Evolutionary conservation across 306 rosid species (phyloP).

Genomic region (Senna siamea): DNA sequence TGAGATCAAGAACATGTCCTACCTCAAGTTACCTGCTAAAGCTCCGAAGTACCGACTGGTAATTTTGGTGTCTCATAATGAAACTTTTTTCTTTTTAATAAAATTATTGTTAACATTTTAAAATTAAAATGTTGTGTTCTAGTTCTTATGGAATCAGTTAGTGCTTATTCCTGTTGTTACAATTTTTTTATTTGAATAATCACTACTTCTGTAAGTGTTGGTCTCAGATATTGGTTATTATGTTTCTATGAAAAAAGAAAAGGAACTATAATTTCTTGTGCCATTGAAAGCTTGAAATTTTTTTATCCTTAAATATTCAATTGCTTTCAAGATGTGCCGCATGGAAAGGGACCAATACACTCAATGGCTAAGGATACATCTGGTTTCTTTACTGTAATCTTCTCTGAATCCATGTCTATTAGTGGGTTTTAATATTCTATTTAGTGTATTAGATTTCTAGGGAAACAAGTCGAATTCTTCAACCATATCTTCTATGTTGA

Average conservation of each 20-base stretch:
- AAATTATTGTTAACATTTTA: background rate
- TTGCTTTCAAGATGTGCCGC: no score
- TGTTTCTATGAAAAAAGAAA: background rate
- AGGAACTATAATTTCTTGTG: background rate
- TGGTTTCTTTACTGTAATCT: background rate
- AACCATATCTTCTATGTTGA: no score
- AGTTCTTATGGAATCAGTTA: background rate
- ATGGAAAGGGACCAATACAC: no score
- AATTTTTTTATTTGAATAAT: background rate
- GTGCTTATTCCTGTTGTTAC: background rate
- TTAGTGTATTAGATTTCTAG: no score
- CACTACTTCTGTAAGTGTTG: background rate
- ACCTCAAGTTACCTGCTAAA: conserved; percentile 80
- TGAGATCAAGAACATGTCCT: conserved; percentile 78
- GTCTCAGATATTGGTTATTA: background rate
- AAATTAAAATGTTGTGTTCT: background rate
- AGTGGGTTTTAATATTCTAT: background rate
- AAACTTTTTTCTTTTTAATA: background rate
- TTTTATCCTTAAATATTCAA: background rate
- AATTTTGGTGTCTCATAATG: conserved; percentile 18
- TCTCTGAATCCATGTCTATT: background rate
- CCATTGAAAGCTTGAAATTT: background rate
- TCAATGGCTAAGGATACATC: background rate
- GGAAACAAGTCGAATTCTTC: no score
- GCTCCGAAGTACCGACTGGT: conserved; percentile 79